These are phyloP conservation scores for Sporothrix euskadiensis DNA, from an alignment of 2,329 filamentous ascomycete genomes.

Conservation along the genomic window DNA sequence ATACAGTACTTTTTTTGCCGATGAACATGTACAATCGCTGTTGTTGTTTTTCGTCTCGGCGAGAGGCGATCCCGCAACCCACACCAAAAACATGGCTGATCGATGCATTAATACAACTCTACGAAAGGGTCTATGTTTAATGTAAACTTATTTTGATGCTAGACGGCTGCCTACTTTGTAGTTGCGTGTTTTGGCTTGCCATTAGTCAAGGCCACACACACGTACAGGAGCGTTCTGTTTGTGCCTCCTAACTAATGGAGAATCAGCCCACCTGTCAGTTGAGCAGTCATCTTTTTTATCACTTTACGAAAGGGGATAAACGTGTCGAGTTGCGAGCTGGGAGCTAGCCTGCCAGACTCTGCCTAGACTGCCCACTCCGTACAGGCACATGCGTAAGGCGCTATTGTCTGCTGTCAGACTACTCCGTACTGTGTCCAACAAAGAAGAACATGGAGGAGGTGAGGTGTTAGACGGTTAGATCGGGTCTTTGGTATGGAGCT, in stretches of 20 bases:
- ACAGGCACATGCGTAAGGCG: neutral
- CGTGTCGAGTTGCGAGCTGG: neutral
- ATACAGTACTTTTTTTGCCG: neutral
- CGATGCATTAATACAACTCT: neutral
- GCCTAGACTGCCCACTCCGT: neutral
- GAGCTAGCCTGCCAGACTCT: neutral
- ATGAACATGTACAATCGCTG: neutral
- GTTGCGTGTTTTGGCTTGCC: neutral
- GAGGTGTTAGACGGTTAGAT: neutral
- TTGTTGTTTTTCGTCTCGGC: neutral
- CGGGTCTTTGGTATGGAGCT: neutral
- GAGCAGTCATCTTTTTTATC: neutral
- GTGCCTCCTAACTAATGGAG: neutral
- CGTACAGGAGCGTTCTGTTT: neutral
- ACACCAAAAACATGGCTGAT: neutral
- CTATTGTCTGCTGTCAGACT: neutral
- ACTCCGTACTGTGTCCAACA: neutral
- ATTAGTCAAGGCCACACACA: neutral
- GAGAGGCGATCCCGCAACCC: neutral
- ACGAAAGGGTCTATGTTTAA: neutral
- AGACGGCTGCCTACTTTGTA: neutral
- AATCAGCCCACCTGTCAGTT: neutral
- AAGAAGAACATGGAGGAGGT: neutral
- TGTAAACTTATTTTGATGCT: neutral
- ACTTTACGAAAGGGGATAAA: neutral